A percentile compares a stretch with the other conserved stretches of the same genome.
phyloP scores from a whole-genome alignment of 2,329 filamentous ascomycete species.

The Xylaria sp. region DNA sequence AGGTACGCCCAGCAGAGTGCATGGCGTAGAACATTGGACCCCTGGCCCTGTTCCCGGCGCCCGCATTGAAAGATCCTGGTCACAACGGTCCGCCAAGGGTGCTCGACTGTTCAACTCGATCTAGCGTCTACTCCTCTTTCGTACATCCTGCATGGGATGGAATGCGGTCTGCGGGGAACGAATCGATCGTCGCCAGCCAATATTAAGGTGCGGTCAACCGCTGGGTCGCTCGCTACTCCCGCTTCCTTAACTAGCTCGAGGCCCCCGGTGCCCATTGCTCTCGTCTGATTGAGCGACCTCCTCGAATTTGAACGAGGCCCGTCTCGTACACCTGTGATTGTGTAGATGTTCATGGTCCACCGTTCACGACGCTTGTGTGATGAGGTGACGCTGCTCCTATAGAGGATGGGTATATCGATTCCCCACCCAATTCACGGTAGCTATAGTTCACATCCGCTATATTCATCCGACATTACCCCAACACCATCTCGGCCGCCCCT shows the following conservation, averaged over 20 bases:
- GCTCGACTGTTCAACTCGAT: conserved; percentile 39
- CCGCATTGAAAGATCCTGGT: conserved; percentile 37
- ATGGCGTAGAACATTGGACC: conserved; percentile 22
- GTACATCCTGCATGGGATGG: conserved; percentile 49
- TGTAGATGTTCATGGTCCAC: conserved; percentile 38
- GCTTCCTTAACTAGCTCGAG: conserved; percentile 36
- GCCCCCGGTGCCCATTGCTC: conserved; percentile 42
- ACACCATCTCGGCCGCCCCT: conserved; percentile 36
- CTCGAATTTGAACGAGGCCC: conserved; percentile 43
- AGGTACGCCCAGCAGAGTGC: conserved; percentile 20
- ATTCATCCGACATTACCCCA: conserved; percentile 44
- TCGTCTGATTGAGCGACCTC: conserved; percentile 47
- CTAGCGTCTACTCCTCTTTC: conserved; percentile 45
- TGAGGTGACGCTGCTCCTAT: conserved; percentile 39
- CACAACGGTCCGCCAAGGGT: conserved; percentile 41
- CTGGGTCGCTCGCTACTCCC: conserved; percentile 44
- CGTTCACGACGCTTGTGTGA: conserved; percentile 43
- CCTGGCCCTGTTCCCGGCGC: conserved; percentile 28
- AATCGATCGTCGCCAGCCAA: conserved; percentile 60
- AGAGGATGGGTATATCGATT: conserved; percentile 43
- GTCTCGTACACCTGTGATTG: conserved; percentile 44
- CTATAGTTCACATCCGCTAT: conserved; percentile 42
- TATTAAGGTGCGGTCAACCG: conserved; percentile 61
- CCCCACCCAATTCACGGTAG: conserved; percentile 42
- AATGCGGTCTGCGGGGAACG: conserved; percentile 55